Conservation (phyloP, 257 asterid species). For the Solanum etuberosum region DNA sequence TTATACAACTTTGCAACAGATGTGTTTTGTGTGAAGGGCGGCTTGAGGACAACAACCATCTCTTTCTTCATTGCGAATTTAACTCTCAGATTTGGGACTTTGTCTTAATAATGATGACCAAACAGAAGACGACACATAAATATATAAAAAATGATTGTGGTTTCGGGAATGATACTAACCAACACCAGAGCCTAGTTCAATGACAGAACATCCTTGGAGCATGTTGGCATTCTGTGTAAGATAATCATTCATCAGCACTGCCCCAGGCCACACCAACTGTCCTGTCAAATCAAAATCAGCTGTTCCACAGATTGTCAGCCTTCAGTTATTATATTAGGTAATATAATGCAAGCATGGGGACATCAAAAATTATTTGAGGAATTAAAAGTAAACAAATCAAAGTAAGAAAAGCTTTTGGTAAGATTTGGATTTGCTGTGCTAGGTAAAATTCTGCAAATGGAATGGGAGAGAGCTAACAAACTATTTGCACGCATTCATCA, state of each 20-base stretch:
- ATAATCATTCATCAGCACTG: slow-evolving; percentile 64
- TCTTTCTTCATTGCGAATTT: not conserved
- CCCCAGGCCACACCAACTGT: slow-evolving; percentile 98
- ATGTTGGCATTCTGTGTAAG: slow-evolving; percentile 54
- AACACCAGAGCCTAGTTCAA: slow-evolving; percentile 93
- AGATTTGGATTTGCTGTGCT: not conserved
- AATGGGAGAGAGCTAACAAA: not conserved
- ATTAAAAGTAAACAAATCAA: not conserved
- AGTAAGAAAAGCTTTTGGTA: not conserved
- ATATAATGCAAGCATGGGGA: not conserved
- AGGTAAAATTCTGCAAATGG: not conserved
- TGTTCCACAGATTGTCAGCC: slow-evolving; percentile 36
- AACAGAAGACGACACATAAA: not conserved
- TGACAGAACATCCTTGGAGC: slow-evolving; percentile 57
- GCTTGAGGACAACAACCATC: not conserved
- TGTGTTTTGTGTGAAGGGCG: not conserved
- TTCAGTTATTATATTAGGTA: not conserved
- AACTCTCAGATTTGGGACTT: not conserved
- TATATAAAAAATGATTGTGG: not conserved
- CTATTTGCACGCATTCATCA: not conserved
- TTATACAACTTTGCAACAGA: not conserved
- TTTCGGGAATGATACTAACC: slow-evolving; percentile 31
- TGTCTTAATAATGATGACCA: not conserved
- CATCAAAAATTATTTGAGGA: not conserved
- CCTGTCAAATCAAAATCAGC: slow-evolving; percentile 97